Base-by-base conservation (phyloP, 2,329 filamentous ascomycete species). In the Aspergillus versicolor region DNA sequence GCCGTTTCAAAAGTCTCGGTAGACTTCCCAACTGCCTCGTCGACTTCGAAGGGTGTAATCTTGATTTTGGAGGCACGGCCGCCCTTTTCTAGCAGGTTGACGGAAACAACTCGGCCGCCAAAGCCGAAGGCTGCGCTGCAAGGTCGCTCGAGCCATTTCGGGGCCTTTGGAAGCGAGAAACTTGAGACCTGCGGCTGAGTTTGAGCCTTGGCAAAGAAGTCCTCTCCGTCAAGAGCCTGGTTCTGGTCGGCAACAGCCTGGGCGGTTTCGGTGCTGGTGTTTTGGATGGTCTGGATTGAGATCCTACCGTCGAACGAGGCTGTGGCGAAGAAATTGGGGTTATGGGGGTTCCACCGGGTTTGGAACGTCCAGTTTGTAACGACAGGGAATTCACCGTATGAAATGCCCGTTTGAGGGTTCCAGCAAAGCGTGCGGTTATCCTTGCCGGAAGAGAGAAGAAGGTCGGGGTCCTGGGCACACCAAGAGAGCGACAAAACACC, bases 361-460 rank as follows among this genome's bases (percentile, higher is more conserved):
- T 93, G 88, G 80, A 99, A 99, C 5, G 92, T 96, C 93, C 94
- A 99, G 75, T 97, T 99, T n/a, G 93, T 97, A 53, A 96, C 92
- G 67, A 97, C 91, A 4, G 93, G 92, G 70, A 97, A 93, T 75
- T 97, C 93, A 63, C 95, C 94, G 62, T 92, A 89, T 12, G 85
- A 82, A 70, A 94, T 86, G 52, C 93, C 93, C 3, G 89, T 96
- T 69, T 94, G 90, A 1, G 94, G 91, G 74, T 97, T 97, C 94
- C 95, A 99, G 60, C 94, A 87, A 59, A 99, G 84, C 2, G 92
- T 97, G 66, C 91, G 86, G 72, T 97, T 97, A 75, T 99, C 94
- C 77, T 97, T 97, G 65, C 94, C 95, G 64, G 89, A 95, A 2
- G 94, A 99, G 21, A 99, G 82, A 49, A 99, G 79, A 50, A 99